phyloP scores from a whole-genome alignment of 257 asterid species.

The Ajuga chamaepitys region DNA sequence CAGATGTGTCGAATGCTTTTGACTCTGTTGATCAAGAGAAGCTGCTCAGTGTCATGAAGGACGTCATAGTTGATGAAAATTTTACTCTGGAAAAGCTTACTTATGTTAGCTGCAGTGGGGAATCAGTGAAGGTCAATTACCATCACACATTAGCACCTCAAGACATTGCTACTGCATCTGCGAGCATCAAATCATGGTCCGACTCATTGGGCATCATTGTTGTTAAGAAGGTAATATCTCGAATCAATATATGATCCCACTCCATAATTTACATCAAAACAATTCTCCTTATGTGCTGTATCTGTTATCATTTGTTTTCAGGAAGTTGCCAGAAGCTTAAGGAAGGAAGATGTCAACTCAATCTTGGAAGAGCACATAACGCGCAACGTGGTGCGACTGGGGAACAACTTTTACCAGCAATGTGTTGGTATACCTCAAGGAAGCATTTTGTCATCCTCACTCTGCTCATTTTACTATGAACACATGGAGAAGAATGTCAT shows the following conservation, averaged over 20 bases:
- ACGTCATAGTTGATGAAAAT: constrained; percentile 44
- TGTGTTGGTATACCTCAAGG: no score
- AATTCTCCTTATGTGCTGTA: neutral
- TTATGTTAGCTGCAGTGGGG: constrained; percentile 47
- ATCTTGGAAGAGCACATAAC: constrained; percentile 60
- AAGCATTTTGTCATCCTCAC: constrained; percentile 71
- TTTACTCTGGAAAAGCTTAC: constrained; percentile 40
- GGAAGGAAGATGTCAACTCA: constrained; percentile 35
- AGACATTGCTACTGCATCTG: constrained; percentile 21
- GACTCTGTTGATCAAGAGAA: constrained; percentile 72
- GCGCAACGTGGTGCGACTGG: constrained; percentile 60
- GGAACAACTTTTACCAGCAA: no score
- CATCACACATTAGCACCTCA: constrained; percentile 27
- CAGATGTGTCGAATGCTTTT: constrained; percentile 83
- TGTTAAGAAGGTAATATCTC: constrained; percentile 64
- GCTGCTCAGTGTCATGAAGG: constrained; percentile 65
- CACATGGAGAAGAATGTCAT: constrained; percentile 66
- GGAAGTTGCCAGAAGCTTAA: constrained; percentile 40
- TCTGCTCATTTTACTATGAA: constrained; percentile 80
- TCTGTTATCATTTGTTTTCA: constrained; percentile 26
- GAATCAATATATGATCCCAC: neutral
- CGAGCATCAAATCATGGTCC: constrained; percentile 20
- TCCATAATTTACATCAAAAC: neutral
- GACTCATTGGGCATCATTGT: constrained; percentile 36
- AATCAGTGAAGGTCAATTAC: constrained; percentile 39